Evolutionary conservation across 208 protist species (phyloP).

Genomic region (Leptomonas seymouri): DNA sequence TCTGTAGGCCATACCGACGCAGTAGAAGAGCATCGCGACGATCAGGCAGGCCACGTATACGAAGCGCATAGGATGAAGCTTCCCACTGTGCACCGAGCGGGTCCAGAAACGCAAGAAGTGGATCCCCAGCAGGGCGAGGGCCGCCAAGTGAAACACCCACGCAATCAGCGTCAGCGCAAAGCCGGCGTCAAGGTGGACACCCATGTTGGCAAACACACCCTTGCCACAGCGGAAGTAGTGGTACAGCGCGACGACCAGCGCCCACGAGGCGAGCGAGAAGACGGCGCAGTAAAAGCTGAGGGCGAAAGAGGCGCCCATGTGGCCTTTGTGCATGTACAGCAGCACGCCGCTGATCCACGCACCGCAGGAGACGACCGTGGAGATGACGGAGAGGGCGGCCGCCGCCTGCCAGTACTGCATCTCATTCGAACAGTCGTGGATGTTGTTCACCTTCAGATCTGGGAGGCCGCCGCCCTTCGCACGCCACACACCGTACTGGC

Average conservation of each 20-base stretch:
- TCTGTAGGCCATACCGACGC: constrained; percentile 37
- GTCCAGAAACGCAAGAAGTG: constrained; percentile 50
- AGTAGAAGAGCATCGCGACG: constrained; percentile 49
- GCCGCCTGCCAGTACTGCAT: constrained; percentile 55
- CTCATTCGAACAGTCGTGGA: constrained; percentile 52
- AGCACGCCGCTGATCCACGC: constrained; percentile 38
- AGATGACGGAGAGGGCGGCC: constrained; percentile 44
- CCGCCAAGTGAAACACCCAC: constrained; percentile 33
- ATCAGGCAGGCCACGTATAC: constrained; percentile 37
- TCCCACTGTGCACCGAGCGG: constrained; percentile 41
- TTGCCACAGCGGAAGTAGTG: constrained; percentile 49
- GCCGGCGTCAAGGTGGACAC: constrained; percentile 50
- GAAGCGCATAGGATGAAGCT: constrained; percentile 35
- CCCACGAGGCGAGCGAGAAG: constrained; percentile 49
- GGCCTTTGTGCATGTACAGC: constrained; percentile 36
- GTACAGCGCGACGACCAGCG: constrained; percentile 38
- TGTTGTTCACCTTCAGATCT: constrained; percentile 30
- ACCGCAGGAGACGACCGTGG: constrained; percentile 32
- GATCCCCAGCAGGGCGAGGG: constrained; percentile 32
- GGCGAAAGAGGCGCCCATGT: constrained; percentile 45
- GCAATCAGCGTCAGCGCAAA: constrained; percentile 48
- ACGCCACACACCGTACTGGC: constrained; percentile 46
- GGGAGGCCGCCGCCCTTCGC: constrained; percentile 42
- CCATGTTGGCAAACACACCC: constrained; percentile 33
- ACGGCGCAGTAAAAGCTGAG: constrained; percentile 46